Evolutionary conservation across 2,329 filamentous ascomycete genomes (phyloP).

Genomic region (Nemania sp.): DNA sequence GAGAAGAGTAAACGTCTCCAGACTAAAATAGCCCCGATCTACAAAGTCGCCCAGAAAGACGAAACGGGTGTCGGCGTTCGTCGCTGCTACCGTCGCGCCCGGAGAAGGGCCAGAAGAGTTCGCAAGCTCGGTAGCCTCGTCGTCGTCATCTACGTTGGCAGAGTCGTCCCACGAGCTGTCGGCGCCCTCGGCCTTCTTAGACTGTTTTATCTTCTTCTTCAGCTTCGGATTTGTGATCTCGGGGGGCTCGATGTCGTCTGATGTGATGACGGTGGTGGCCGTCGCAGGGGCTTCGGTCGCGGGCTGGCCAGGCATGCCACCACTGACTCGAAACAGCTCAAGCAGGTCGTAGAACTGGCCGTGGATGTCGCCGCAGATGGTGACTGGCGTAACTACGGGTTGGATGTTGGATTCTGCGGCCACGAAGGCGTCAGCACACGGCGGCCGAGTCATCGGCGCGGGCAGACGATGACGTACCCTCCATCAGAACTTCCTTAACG

Average conservation of each 20-base stretch:
- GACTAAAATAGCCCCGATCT: constrained; percentile 94
- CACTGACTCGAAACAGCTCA: constrained; percentile 94
- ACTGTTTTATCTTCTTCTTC: constrained; percentile 79
- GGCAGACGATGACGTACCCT: constrained; percentile 62
- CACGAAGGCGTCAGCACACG: constrained; percentile 1
- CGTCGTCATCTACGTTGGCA: constrained; percentile 53
- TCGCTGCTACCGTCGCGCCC: constrained; percentile 27
- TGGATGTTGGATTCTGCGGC: constrained; percentile 92
- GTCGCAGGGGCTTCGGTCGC: constrained; percentile 71
- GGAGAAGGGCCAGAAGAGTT: constrained; percentile 41
- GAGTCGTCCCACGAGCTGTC: constrained; percentile 54
- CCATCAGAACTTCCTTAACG: constrained; percentile 98
- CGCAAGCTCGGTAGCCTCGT: constrained; percentile 46
- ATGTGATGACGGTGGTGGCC: constrained; percentile 75
- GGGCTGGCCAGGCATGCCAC: constrained; percentile 90
- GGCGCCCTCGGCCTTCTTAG: constrained; percentile 56
- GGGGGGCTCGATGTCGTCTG: constrained; percentile 91
- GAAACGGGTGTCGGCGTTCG: constrained; percentile 57
- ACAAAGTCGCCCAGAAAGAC: constrained; percentile 86
- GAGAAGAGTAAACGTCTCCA: constrained; percentile 96
- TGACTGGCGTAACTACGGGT: constrained; percentile 94
- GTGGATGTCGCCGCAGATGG: constrained; percentile 97
- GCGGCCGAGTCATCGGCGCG: not conserved
- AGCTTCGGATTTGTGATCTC: constrained; percentile 87
- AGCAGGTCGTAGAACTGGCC: constrained; percentile 98